Conservation (phyloP, 176 grass and related monocot genomes). For the Aegilops umbellulata region DNA sequence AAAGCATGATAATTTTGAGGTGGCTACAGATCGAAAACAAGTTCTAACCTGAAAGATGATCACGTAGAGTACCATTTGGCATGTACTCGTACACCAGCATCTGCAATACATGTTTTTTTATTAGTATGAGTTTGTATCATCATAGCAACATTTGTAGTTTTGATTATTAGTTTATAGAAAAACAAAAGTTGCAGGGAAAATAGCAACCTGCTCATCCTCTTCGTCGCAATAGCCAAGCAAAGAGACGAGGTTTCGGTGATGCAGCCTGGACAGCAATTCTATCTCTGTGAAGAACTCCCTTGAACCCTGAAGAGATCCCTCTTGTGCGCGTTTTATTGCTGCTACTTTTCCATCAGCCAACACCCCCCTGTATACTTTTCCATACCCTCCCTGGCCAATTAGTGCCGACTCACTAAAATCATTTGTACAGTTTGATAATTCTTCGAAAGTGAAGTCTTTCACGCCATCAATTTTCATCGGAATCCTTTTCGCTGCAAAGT, state of each 20-base stretch:
- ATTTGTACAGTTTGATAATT: slow-evolving; percentile 48
- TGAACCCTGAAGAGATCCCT: slow-evolving; percentile 75
- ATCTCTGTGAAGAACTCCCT: slow-evolving; percentile 87
- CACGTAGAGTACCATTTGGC: slow-evolving; percentile 71
- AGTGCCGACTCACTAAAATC: slow-evolving; percentile 51
- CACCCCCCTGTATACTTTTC: slow-evolving; percentile 67
- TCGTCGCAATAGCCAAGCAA: slow-evolving; percentile 87
- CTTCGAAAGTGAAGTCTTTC: slow-evolving; percentile 67
- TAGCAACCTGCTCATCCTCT: slow-evolving; percentile 72
- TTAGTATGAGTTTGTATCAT: not conserved
- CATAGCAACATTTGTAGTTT: not conserved
- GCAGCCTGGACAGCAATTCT: slow-evolving; percentile 69
- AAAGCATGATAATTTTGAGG: not conserved
- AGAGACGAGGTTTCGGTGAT: slow-evolving; percentile 73
- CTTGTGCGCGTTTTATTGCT: slow-evolving; percentile 74
- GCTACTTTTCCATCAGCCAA: slow-evolving; percentile 65
- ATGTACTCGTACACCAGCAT: slow-evolving; percentile 87
- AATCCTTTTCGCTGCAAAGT: slow-evolving; percentile 52
- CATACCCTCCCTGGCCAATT: slow-evolving; percentile 78
- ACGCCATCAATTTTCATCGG: slow-evolving; percentile 67
- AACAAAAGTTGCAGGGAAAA: not conserved
- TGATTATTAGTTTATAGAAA: not conserved
- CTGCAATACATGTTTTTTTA: slow-evolving; percentile 34
- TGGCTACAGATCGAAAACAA: slow-evolving; percentile 2
- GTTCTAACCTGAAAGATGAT: slow-evolving; percentile 64